Evolutionary conservation across 2,329 filamentous ascomycete species (phyloP).

Genomic region (Cercospora zeae-maydis): DNA sequence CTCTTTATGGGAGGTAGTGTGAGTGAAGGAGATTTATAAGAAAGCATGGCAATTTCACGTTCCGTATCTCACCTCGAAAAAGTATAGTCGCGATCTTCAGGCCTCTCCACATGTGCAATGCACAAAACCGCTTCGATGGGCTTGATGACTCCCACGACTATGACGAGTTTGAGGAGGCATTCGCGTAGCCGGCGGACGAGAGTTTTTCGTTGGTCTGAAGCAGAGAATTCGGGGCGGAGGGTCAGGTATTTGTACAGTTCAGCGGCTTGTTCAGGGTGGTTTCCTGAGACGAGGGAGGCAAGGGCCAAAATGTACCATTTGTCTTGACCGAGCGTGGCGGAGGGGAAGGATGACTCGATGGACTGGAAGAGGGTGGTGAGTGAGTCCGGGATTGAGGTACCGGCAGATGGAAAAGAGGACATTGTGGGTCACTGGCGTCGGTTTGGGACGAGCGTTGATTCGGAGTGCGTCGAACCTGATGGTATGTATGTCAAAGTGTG

Average conservation of each 20-base stretch:
- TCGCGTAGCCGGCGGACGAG: constrained; percentile 55
- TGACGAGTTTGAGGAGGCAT: constrained; percentile 56
- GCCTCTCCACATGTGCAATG: constrained; percentile 51
- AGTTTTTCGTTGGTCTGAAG: constrained; percentile 44
- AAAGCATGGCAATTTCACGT: neutral
- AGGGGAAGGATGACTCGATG: constrained; percentile 46
- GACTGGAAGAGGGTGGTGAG: neutral
- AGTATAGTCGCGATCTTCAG: constrained; percentile 57
- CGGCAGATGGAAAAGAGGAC: neutral
- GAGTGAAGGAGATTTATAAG: neutral
- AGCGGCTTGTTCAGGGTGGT: constrained; percentile 51
- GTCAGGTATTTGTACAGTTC: constrained; percentile 57
- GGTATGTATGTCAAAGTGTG: neutral
- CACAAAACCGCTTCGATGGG: constrained; percentile 58
- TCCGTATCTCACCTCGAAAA: constrained; percentile 42
- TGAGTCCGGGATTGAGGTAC: neutral
- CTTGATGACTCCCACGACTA: constrained; percentile 60
- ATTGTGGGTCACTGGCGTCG: too few species aligned
- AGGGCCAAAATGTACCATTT: constrained; percentile 43
- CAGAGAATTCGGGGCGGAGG: constrained; percentile 46
- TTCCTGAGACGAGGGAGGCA: constrained; percentile 49
- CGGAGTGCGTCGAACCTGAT: neutral
- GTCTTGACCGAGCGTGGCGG: constrained; percentile 41
- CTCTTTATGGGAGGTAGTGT: constrained; percentile 29
- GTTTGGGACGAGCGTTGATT: neutral